Conservation (phyloP, 306 rosid genomes). For the Cyamopsis tetragonoloba region DNA sequence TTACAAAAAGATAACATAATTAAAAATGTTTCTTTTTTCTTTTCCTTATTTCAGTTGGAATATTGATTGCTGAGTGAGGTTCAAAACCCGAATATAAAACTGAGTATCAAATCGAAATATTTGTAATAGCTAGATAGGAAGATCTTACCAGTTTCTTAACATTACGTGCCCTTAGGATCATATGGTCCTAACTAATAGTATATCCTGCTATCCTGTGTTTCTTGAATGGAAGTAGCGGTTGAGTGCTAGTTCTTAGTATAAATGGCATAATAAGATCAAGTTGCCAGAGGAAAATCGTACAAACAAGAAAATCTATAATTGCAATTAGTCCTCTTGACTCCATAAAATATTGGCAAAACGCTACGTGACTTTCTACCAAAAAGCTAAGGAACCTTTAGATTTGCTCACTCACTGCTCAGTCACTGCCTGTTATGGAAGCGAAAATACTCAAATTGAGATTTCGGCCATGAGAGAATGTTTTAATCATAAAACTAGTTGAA, state of each 20-base stretch:
- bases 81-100: too few species aligned
- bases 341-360: conserved; percentile 20
- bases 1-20: neutral
- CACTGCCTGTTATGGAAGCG: conserved; percentile 27
- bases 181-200: conserved; percentile 9
- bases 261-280: conserved; percentile 13
- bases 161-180: neutral
- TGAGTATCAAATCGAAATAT: conserved; percentile 9
- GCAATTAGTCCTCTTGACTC: conserved; percentile 19
- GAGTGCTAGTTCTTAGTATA: neutral
- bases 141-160: neutral
- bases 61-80: conserved; percentile 12
- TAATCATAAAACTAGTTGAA: neutral
- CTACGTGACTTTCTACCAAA: neutral
- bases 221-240: conserved; percentile 14
- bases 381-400: conserved; percentile 23
- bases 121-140: conserved; percentile 2
- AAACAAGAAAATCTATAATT: conserved; percentile 33
- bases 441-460: conserved; percentile 12
- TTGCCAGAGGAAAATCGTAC: conserved; percentile 15
- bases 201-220: conserved; percentile 24
- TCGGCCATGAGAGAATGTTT: neutral
- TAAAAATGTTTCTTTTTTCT: neutral
- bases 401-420: conserved; percentile 30
- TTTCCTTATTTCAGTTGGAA: neutral